Evolutionary conservation across 805 yeast genomes (phyloP).

Genomic region (Kodamaea jinghongensis): DNA sequence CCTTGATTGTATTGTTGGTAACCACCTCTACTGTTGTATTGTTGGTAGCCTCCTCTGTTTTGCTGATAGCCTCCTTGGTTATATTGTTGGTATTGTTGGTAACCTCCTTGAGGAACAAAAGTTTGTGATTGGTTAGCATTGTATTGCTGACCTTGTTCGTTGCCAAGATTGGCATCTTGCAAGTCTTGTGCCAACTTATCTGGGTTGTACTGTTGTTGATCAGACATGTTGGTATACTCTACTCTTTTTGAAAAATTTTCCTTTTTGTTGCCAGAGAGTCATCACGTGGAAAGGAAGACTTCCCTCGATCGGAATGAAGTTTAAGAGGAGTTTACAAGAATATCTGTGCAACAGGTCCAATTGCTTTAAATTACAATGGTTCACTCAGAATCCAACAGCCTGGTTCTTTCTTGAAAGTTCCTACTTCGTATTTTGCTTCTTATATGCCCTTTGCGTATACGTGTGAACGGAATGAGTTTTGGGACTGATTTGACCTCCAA

Average conservation of each 20-base stretch:
- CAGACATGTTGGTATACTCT: conserved; percentile 13
- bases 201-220: conserved; percentile 34
- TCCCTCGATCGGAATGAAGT: no score
- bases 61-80: conserved; percentile 23
- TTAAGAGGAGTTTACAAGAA: no score
- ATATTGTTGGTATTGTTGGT: conserved; percentile 17
- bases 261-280: background rate
- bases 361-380: no score
- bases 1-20: conserved; percentile 16
- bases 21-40: conserved; percentile 19
- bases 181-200: conserved; percentile 45
- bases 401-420: no score
- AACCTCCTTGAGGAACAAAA: conserved; percentile 46
- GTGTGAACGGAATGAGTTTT: no score
- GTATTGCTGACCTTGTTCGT: conserved; percentile 22
- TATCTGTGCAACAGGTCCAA: no score
- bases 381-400: no score
- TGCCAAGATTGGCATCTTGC: conserved; percentile 40
- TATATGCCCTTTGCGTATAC: no score
- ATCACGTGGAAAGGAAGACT: no score
- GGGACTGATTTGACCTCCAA: no score
- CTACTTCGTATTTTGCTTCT: no score
- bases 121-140: conserved; percentile 49
- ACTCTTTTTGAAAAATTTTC: conserved; percentile 8
- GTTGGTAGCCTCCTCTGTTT: conserved; percentile 16